Evolutionary conservation across 2,329 filamentous ascomycete species (phyloP), one percentile per base, ranked within the genome.

Genomic region (Lasiodiplodia gonubiensis): DNA sequence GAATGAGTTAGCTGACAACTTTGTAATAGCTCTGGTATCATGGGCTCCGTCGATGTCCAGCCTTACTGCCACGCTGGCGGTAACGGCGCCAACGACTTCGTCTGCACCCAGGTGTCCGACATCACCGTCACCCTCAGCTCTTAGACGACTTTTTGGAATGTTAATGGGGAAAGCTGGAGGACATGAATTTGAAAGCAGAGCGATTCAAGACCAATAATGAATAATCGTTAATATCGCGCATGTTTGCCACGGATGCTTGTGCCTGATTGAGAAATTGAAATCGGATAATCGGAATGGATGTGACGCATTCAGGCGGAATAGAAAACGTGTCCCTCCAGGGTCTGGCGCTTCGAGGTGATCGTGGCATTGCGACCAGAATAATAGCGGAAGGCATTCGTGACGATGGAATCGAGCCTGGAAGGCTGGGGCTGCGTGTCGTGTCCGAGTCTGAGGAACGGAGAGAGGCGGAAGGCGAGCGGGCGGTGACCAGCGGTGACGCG

Each of bases 51-150:
- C 23, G 23, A 23, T 14, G 49, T 52, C 23, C 49, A 52, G 49
- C 49, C 49, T 30, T 52, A 52, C 49, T 52, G 49, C 49, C 49
- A 52, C 23, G 49, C 49, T 27, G 49, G 49, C 23, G 49, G 49
- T 8, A 52, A 52, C 49, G 49, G 49, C 12, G 49, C 49, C 12
- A 52, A 33, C 30, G 30, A 33, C 30, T 33, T 27, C 23, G 49
- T 27, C 49, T 52, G 49, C 49, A 52, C 49, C 23, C 49, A 52
- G 49, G 49, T 52, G 21, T 23, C 21, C 12, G 49, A 52, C 14
- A 27, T 52, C 49, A 23, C 49, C 12, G 23, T 52, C 23, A 23
- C n/a, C 21, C n/a, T 52, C 16, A 12, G n/a, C n/a, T n/a, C 42
- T 46, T n/a, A 46, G 11, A 33, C 30, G 30, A 33, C 30, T 33